Percentiles rank a stretch among this genome's conserved stretches.
These are phyloP conservation scores for Tulasnella sp. DNA, from an alignment of 768 basidiomycete species.

Conservation along the genomic window DNA sequence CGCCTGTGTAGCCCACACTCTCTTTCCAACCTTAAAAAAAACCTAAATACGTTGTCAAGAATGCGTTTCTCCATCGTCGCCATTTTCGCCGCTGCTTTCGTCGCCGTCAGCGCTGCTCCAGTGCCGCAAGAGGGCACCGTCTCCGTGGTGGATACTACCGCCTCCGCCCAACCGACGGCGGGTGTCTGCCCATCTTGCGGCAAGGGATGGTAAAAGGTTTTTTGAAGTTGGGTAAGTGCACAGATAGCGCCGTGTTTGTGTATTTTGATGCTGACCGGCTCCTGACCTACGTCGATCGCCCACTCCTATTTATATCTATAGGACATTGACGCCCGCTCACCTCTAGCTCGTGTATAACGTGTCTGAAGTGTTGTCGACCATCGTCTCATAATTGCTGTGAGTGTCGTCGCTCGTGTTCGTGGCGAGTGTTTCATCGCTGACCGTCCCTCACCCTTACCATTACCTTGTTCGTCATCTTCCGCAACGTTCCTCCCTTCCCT, in stretches of 20 bases:
- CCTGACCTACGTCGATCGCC: neutral
- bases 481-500: neutral
- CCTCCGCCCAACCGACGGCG: neutral
- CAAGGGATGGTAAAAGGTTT: neutral
- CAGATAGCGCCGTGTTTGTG: too few species aligned
- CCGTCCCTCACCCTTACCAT: neutral
- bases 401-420: neutral
- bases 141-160: neutral
- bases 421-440: neutral
- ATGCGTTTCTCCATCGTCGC: conserved; percentile 30
- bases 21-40: neutral
- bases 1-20: neutral
- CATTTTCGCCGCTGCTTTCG: conserved; percentile 11
- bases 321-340: neutral
- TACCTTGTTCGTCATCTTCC: neutral
- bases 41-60: neutral
- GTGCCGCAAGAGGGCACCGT: neutral
- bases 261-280: conserved; percentile 9
- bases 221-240: neutral
- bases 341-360: neutral
- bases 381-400: neutral
- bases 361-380: neutral
- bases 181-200: neutral
- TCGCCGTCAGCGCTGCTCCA: conserved; percentile 20
- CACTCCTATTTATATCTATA: neutral